A percentile compares a stretch with the other conserved stretches of the same genome.
phyloP scores from a whole-genome alignment of 2,329 filamentous ascomycete species.

The Arthrobotrys sphaeroides region DNA sequence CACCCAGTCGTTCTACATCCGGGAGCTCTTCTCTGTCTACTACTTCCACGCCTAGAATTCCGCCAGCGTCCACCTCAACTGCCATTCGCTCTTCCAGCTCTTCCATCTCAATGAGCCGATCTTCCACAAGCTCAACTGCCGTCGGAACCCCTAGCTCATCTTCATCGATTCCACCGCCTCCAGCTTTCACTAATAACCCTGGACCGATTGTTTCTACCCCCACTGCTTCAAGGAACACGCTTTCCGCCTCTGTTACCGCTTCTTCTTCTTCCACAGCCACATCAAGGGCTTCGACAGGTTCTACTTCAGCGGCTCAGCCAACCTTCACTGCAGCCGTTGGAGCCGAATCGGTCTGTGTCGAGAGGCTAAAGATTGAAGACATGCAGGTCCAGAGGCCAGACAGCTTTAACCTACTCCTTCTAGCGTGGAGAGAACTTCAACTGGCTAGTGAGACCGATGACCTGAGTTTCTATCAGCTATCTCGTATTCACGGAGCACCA shows the following conservation, averaged over 20 bases:
- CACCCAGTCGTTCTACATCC: background rate
- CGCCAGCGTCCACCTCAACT: background rate
- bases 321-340: slow-evolving; percentile 25
- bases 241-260: background rate
- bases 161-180: slow-evolving; percentile 11
- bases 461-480: slow-evolving; percentile 52
- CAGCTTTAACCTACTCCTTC: slow-evolving; percentile 56
- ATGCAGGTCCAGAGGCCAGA: slow-evolving; percentile 38
- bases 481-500: slow-evolving; percentile 55
- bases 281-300: background rate
- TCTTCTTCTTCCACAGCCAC: background rate
- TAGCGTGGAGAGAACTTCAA: slow-evolving; percentile 54
- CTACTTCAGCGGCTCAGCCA: background rate
- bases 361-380: slow-evolving; percentile 46
- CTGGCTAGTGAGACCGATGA: slow-evolving; percentile 48
- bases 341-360: slow-evolving; percentile 33
- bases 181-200: background rate
- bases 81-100: background rate
- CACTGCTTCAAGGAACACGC: background rate
- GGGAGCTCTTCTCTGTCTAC: background rate
- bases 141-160: background rate
- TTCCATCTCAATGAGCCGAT: background rate
- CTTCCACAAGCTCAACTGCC: background rate
- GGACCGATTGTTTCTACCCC: background rate
- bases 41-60: background rate